A percentile compares a stretch with the other conserved stretches of the same genome.
These are phyloP conservation scores for Fusarium newnesense DNA, from an alignment of 2,329 filamentous ascomycete species.

Conservation along the genomic window DNA sequence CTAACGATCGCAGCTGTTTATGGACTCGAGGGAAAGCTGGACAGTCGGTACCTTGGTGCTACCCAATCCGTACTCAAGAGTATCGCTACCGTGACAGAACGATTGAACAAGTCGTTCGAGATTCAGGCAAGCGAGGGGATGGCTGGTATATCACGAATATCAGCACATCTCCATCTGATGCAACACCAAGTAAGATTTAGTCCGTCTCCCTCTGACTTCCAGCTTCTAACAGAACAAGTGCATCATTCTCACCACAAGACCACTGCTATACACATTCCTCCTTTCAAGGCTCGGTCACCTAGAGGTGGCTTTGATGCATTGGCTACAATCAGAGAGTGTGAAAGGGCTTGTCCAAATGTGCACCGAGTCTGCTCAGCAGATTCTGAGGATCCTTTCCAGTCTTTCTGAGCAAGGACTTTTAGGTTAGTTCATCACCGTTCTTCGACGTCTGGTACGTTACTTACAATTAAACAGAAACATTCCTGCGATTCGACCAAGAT, in stretches of 20 bases:
- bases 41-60: constrained; percentile 34
- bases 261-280: constrained; percentile 34
- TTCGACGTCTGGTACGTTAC: too few species aligned
- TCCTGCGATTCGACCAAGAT: constrained; percentile 26
- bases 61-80: constrained; percentile 34
- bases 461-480: neutral
- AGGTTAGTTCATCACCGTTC: neutral
- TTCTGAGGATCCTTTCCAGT: constrained; percentile 20
- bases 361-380: constrained; percentile 28
- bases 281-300: constrained; percentile 34
- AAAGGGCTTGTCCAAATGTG: constrained; percentile 21
- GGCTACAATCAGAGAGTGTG: constrained; percentile 34
- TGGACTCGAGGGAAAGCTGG: constrained; percentile 37
- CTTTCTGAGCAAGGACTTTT: constrained; percentile 30
- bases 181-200: constrained; percentile 29
- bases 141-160: constrained; percentile 28
- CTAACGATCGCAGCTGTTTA: constrained; percentile 30
- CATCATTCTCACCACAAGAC: constrained; percentile 35
- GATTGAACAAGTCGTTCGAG: constrained; percentile 31
- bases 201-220: rapidly evolving
- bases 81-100: constrained; percentile 31
- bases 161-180: constrained; percentile 33
- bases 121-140: constrained; percentile 25
- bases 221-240: constrained; percentile 14
- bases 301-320: constrained; percentile 33